phyloP scores from a whole-genome alignment of 371 early-diverging fungal species.

The Saksenaea oblongispora region DNA sequence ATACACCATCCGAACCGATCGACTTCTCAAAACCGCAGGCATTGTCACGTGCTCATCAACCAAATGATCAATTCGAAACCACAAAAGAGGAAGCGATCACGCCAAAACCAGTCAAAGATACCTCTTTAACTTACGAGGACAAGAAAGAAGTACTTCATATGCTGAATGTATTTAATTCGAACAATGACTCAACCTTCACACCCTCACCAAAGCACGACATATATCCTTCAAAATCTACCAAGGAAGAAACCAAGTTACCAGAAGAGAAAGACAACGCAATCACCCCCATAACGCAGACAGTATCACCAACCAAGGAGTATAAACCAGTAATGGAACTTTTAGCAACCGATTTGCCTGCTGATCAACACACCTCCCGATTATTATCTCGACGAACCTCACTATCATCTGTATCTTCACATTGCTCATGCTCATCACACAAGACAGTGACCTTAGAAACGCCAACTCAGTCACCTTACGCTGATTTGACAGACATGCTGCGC shows the following conservation, averaged over 20 bases:
- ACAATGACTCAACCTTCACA: background rate
- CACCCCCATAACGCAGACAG: background rate
- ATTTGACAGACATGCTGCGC: slow-evolving; percentile 10
- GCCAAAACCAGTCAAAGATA: slow-evolving; percentile 7
- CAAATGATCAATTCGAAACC: slow-evolving; percentile 25
- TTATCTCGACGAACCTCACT: slow-evolving; percentile 1
- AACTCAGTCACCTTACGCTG: slow-evolving; percentile 22
- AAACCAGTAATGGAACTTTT: background rate
- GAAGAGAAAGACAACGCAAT: background rate
- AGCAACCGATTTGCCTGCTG: background rate
- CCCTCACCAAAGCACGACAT: slow-evolving; percentile 11
- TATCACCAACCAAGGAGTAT: background rate
- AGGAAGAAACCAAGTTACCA: background rate
- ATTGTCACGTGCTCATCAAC: slow-evolving; percentile 10
- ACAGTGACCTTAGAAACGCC: slow-evolving; percentile 4
- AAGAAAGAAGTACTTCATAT: slow-evolving; percentile 38
- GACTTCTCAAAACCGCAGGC: slow-evolving; percentile 10
- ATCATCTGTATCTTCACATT: slow-evolving; percentile 6
- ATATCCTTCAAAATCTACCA: background rate
- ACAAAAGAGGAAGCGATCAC: slow-evolving; percentile 7
- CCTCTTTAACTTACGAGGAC: slow-evolving; percentile 14
- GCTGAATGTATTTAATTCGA: slow-evolving; percentile 36
- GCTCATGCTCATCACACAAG: slow-evolving; percentile 1
- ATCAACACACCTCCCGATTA: background rate
- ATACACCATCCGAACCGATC: slow-evolving; percentile 19